Percentiles rank a stretch among this genome's conserved stretches.
phyloP scores from a whole-genome alignment of 2,329 filamentous ascomycete species.

The Arthrobotrys entomopaga region DNA sequence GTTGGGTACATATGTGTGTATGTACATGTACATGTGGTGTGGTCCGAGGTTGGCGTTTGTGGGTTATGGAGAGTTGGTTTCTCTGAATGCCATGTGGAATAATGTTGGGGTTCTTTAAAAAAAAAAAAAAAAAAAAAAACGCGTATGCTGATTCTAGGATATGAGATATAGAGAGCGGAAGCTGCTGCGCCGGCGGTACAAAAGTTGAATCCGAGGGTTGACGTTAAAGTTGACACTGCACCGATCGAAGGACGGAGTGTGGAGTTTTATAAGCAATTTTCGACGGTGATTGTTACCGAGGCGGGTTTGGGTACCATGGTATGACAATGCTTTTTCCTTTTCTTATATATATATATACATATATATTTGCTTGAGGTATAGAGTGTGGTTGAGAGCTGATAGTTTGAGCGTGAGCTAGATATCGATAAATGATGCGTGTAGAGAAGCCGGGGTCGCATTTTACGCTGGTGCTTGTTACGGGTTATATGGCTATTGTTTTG shows the following conservation, averaged over 20 bases:
- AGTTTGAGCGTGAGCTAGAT: constrained; percentile 58
- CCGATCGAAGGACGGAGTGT: constrained; percentile 75
- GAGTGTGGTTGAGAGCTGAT: neutral
- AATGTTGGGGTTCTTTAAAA: too few relatives aligned
- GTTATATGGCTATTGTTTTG: constrained; percentile 93
- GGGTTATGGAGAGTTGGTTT: too few relatives aligned
- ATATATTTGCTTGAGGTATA: neutral
- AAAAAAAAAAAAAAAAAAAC: too few relatives aligned
- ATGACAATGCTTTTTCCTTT: neutral
- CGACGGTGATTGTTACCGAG: constrained; percentile 90
- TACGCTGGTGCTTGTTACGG: constrained; percentile 90
- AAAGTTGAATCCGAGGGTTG: constrained; percentile 89
- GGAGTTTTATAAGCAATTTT: constrained; percentile 80
- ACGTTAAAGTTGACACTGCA: constrained; percentile 75
- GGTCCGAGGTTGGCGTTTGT: too few relatives aligned
- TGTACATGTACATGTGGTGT: neutral
- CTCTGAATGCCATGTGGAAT: too few relatives aligned
- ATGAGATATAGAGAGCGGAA: constrained; percentile 72
- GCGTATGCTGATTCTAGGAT: constrained; percentile 6
- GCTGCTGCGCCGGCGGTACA: constrained; percentile 81
- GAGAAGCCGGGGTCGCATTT: constrained; percentile 80
- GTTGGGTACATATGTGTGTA: too few relatives aligned
- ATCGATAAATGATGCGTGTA: constrained; percentile 82
- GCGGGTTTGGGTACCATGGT: constrained; percentile 76
- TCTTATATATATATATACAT: neutral